phyloP scores from a whole-genome alignment of 2,329 filamentous ascomycete genomes.

The Phialophora tarda region DNA sequence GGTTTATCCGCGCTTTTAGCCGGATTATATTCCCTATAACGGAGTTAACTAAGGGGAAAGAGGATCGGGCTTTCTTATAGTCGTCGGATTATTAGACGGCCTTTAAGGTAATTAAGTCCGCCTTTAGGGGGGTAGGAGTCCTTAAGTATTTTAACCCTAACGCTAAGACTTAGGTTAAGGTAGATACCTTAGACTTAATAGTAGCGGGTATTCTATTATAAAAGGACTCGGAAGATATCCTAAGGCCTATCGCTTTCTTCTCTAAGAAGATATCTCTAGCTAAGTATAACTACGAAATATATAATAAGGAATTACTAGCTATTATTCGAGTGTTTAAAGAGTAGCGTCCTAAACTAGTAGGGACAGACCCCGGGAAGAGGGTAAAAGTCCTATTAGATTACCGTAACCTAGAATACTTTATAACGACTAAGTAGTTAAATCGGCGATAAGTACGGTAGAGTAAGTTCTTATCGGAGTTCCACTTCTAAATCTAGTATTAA shows the following conservation, averaged over 20 bases:
- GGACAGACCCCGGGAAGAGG: constrained; percentile 13
- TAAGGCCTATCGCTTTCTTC: constrained; percentile 28
- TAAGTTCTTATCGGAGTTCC: constrained; percentile 26
- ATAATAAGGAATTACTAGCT: constrained; percentile 34
- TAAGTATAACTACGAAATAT: constrained; percentile 30
- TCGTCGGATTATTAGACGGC: neutral
- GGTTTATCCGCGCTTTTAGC: neutral
- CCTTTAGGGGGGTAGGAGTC: neutral
- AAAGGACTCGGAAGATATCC: constrained; percentile 9
- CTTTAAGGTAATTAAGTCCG: neutral
- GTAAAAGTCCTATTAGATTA: constrained; percentile 31
- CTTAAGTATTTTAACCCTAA: neutral
- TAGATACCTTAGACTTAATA: constrained; percentile 20
- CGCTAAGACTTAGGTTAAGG: constrained; percentile 16
- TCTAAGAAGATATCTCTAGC: constrained; percentile 28
- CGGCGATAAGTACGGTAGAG: constrained; percentile 22
- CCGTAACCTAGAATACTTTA: constrained; percentile 30
- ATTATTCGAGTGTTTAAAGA: constrained; percentile 33
- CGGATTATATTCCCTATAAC: neutral
- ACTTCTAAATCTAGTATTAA: constrained; percentile 31
- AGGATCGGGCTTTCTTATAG: neutral
- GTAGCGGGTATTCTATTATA: constrained; percentile 21
- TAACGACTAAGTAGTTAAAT: constrained; percentile 27
- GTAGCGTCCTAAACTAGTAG: constrained; percentile 29
- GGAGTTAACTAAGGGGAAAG: neutral